Evolutionary conservation across 495 filamentous ascomycete species (phyloP).

Genomic region (Trichoderma reesei): DNA sequence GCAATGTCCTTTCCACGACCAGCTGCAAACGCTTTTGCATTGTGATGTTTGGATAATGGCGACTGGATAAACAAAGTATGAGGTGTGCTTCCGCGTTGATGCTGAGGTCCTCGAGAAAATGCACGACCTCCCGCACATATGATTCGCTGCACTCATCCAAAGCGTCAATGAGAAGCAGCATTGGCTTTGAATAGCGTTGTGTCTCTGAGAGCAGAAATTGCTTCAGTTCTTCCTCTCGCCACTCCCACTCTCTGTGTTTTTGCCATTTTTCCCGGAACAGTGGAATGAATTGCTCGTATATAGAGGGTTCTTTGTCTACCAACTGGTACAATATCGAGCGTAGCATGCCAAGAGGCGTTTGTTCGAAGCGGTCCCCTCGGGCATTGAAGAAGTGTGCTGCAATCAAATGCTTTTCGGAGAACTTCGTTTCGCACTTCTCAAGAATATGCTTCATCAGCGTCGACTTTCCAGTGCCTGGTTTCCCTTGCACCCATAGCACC

Average conservation of each 20-base stretch:
- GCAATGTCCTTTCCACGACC: conserved; percentile 9
- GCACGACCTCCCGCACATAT: conserved; percentile 19
- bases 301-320: conserved; percentile 4
- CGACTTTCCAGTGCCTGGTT: conserved; percentile 21
- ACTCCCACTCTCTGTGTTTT: background rate
- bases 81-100: background rate
- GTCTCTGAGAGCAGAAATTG: background rate
- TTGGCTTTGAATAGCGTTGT: background rate
- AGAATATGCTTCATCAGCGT: conserved; percentile 18
- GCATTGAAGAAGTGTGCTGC: conserved; percentile 43
- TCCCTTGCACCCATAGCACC: conserved; percentile 21
- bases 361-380: conserved; percentile 32
- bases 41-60: conserved; percentile 26
- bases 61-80: conserved; percentile 25
- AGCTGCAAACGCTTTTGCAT: conserved; percentile 13
- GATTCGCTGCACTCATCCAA: conserved; percentile 23
- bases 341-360: conserved; percentile 36
- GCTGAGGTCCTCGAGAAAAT: conserved; percentile 20
- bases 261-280: conserved; percentile 4
- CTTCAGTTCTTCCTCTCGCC: background rate
- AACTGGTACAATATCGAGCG: conserved; percentile 30
- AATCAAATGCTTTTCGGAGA: conserved; percentile 13
- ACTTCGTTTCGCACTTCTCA: background rate
- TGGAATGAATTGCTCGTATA: conserved; percentile 4
- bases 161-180: background rate